Percentiles rank a stretch among this genome's conserved stretches.
Conservation (phyloP, 768 basidiomycete genomes). For the Trametes punicea region DNA sequence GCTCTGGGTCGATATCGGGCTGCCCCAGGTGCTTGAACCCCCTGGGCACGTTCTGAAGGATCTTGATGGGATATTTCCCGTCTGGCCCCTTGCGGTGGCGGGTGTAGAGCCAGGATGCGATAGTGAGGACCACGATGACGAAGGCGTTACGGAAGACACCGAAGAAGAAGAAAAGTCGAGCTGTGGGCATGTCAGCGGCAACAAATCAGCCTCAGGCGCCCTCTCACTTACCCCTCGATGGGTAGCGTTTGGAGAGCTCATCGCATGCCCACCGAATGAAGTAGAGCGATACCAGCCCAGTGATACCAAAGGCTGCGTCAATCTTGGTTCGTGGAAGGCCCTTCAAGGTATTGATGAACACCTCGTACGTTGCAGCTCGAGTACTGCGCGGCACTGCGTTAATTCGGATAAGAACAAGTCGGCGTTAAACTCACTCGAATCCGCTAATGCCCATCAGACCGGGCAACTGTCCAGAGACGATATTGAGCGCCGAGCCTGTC, state of each 20-base stretch:
- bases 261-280: constrained; percentile 59
- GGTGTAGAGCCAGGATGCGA: constrained; percentile 82
- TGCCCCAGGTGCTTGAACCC: constrained; percentile 63
- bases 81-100: constrained; percentile 51
- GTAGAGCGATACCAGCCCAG: constrained; percentile 69
- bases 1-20: constrained; percentile 42
- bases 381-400: constrained; percentile 51
- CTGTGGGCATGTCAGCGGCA: constrained; percentile 33
- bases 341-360: constrained; percentile 90
- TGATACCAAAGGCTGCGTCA: constrained; percentile 87
- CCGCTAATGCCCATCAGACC: constrained; percentile 82
- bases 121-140: constrained; percentile 80
- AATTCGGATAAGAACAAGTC: neutral
- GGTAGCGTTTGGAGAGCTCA: constrained; percentile 51
- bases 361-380: constrained; percentile 74
- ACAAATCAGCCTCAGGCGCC: neutral
- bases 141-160: constrained; percentile 77
- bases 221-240: constrained; percentile 46
- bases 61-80: constrained; percentile 78
- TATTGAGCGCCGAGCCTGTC: constrained; percentile 94
- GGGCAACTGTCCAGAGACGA: constrained; percentile 82
- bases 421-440: constrained; percentile 56
- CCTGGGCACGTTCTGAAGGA: constrained; percentile 77
- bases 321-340: constrained; percentile 62
- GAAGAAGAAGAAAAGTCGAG: constrained; percentile 71